Evolutionary conservation across 441 rosid genomes (phyloP).

Genomic region (Gossypium gossypioides): DNA sequence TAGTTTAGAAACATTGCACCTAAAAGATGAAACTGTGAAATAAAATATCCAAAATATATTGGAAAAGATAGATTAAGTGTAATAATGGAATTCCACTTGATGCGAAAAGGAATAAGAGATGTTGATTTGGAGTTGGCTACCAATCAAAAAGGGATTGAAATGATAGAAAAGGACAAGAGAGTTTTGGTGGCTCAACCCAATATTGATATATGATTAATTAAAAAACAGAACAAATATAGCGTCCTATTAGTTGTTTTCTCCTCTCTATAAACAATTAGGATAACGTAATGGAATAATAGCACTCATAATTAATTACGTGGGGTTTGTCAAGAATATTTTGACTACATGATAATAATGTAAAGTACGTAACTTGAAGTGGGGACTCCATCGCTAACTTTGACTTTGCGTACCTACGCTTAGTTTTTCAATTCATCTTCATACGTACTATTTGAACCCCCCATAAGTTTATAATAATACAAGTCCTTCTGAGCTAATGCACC

Average conservation of each 20-base stretch:
- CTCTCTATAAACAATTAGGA: not conserved
- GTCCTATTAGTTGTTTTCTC: not conserved
- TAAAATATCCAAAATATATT: too few species aligned
- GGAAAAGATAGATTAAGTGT: too few species aligned
- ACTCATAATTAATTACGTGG: not conserved
- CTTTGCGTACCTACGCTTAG: not conserved
- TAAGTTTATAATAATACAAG: slow-evolving; percentile 28
- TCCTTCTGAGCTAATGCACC: slow-evolving; percentile 47
- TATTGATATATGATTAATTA: not conserved
- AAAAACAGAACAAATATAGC: not conserved
- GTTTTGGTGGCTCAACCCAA: slow-evolving; percentile 34
- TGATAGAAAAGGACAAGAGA: slow-evolving; percentile 23
- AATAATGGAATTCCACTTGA: too few species aligned
- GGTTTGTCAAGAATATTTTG: not conserved
- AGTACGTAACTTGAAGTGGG: not conserved
- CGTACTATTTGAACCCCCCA: slow-evolving; percentile 19
- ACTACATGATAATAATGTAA: not conserved
- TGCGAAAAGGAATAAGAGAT: not conserved
- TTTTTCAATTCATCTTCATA: not conserved
- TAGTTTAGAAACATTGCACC: too few species aligned
- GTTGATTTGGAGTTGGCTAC: slow-evolving; percentile 22
- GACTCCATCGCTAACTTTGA: not conserved
- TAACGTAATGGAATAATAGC: not conserved
- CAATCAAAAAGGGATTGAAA: slow-evolving; percentile 13
- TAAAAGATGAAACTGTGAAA: too few species aligned